Conservation (phyloP, 176 grass and related monocot genomes). For the Ensete ventricosum region DNA sequence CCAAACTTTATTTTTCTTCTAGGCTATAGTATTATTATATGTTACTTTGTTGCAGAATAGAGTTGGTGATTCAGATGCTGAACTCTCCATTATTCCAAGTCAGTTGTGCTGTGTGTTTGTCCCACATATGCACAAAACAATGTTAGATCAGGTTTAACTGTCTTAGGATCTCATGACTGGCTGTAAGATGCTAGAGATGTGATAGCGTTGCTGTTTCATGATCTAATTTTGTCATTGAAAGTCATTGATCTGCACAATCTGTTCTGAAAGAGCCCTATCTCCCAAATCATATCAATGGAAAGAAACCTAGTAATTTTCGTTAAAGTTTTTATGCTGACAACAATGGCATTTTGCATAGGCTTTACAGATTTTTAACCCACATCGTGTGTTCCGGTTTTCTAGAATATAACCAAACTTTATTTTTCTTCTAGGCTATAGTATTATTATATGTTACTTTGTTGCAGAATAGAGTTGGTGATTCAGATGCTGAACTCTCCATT, state of each 20-base stretch:
- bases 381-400: neutral
- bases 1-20: neutral
- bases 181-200: too few relatives aligned
- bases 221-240: neutral
- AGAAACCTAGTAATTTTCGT: neutral
- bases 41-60: neutral
- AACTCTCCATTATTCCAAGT: too few relatives aligned
- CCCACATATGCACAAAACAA: neutral
- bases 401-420: neutral
- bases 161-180: too few relatives aligned
- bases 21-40: neutral
- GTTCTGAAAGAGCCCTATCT: neutral
- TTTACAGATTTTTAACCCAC: too few relatives aligned
- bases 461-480: too few relatives aligned
- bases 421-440: neutral
- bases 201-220: too few relatives aligned
- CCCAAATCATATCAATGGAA: neutral
- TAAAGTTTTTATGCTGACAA: neutral
- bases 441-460: neutral
- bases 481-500: too few relatives aligned
- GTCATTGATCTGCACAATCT: neutral
- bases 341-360: too few relatives aligned
- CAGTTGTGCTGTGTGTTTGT: neutral
- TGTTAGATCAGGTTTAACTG: too few relatives aligned
- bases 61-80: too few relatives aligned